Conservation (phyloP, 2,329 filamentous ascomycete genomes). For the Aspergillus felis region DNA sequence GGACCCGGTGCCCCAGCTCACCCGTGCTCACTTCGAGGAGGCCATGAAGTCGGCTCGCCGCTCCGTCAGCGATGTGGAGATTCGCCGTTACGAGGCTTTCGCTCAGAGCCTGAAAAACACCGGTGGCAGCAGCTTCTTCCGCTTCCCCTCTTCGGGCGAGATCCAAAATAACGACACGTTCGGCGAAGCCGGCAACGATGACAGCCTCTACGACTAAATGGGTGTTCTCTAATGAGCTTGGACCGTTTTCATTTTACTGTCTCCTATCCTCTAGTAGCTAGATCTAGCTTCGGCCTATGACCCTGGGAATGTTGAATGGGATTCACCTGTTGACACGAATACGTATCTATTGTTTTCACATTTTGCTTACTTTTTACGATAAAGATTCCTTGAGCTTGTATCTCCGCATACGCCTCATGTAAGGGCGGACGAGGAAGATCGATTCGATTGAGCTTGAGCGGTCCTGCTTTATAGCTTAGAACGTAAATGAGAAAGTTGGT, state of each 20-base stretch:
- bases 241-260: constrained; percentile 40
- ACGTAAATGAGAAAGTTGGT: no score
- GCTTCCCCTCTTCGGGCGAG: constrained; percentile 70
- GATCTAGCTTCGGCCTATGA: constrained; percentile 20
- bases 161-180: constrained; percentile 58
- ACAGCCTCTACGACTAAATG: constrained; percentile 90
- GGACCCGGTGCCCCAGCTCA: constrained; percentile 93
- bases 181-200: constrained; percentile 86
- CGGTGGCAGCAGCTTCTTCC: constrained; percentile 94
- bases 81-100: constrained; percentile 96
- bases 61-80: constrained; percentile 95
- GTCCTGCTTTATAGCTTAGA: no score
- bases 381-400: neutral
- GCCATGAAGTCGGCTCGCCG: constrained; percentile 92
- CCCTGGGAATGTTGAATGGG: constrained; percentile 12
- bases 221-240: constrained; percentile 16
- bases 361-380: neutral
- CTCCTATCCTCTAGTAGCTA: constrained; percentile 34
- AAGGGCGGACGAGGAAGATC: no score
- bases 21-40: constrained; percentile 96
- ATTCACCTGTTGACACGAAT: neutral
- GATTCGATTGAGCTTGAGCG: no score
- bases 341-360: neutral
- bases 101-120: constrained; percentile 99
- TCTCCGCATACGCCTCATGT: neutral